Conservation (phyloP, 768 basidiomycete genomes). For the Hericium coralloides region DNA sequence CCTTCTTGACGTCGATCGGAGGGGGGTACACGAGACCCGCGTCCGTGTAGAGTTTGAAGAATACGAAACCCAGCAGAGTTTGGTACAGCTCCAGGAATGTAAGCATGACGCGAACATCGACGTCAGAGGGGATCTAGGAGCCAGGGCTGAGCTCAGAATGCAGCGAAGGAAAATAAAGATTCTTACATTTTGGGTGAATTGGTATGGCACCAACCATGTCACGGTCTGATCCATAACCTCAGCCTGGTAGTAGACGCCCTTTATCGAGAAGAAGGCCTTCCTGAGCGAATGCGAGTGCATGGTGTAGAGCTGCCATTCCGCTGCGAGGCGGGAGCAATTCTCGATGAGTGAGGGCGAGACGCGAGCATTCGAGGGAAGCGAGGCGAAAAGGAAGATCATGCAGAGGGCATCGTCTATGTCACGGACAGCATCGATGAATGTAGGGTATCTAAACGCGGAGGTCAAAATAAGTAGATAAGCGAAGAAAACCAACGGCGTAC, state of each 20-base stretch:
- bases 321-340: constrained; percentile 82
- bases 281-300: constrained; percentile 80
- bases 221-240: constrained; percentile 88
- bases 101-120: constrained; percentile 95
- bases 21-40: constrained; percentile 92
- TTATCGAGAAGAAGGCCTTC: constrained; percentile 93
- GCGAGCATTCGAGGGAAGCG: constrained; percentile 78
- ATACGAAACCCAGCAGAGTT: constrained; percentile 88
- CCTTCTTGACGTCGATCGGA: constrained; percentile 71
- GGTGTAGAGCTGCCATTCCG: constrained; percentile 96
- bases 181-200: constrained; percentile 88
- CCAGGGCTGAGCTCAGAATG: background rate
- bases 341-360: constrained; percentile 78
- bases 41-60: constrained; percentile 98
- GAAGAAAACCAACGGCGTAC: constrained; percentile 32
- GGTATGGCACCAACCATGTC: constrained; percentile 95
- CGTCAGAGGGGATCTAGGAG: constrained; percentile 79
- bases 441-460: constrained; percentile 67
- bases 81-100: constrained; percentile 98
- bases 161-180: background rate
- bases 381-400: constrained; percentile 89
- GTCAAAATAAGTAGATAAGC: constrained; percentile 1
- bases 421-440: constrained; percentile 89
- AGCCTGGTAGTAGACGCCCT: constrained; percentile 97
- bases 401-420: constrained; percentile 97